Evolutionary conservation across 1,284 basidiomycete species (phyloP), one percentile per base, ranked within the genome.

Genomic region (Wallemia ichthyophaga): DNA sequence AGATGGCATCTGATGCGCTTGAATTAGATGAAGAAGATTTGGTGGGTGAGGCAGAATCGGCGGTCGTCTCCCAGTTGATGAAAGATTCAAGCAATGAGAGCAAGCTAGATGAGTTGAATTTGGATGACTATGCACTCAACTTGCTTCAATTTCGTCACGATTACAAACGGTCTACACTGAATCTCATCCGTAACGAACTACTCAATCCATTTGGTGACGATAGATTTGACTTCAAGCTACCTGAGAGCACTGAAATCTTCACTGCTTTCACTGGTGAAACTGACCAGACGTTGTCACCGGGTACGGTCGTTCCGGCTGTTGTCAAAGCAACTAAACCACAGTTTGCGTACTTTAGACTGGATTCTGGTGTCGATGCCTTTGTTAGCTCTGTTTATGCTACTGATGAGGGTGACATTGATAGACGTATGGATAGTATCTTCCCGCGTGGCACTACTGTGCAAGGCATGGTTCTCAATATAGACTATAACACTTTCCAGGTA

Each of bases 261-360:
- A 89, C 85, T 3, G 94, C 94, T 87, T 77, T 98, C 61, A 92
- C 87, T 23, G 89, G 92, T 27, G 92, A 98, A 72, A 91, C 87
- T 1, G 69, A 73, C 58, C 74, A 78, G 56, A 92, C 88, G 1
- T 75, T 98, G 59, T 76, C 77, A 57, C 71, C 78, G 57, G 87
- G 88, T 59, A 74, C 87, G 56, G 82, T 92, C 62, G 79, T 99
- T 58, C 85, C 91, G 1, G 88, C 83, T 27, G 73, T 77, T 21
- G 80, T 91, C 28, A 70, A 76, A 28, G 77, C 81, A 27, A 72
- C 78, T 25, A 76, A 76, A 60, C 71, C 70, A 19, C 71, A 73
- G 60, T 71, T 74, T 28, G 77, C 80, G 37, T 69, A 71, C 58
- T 78, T 87, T 60, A 79, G 82, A 28, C 78, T 96, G 28, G 89